These are phyloP conservation scores for Exophiala bonariae DNA, from an alignment of 2,329 filamentous ascomycete species.

Conservation along the genomic window DNA sequence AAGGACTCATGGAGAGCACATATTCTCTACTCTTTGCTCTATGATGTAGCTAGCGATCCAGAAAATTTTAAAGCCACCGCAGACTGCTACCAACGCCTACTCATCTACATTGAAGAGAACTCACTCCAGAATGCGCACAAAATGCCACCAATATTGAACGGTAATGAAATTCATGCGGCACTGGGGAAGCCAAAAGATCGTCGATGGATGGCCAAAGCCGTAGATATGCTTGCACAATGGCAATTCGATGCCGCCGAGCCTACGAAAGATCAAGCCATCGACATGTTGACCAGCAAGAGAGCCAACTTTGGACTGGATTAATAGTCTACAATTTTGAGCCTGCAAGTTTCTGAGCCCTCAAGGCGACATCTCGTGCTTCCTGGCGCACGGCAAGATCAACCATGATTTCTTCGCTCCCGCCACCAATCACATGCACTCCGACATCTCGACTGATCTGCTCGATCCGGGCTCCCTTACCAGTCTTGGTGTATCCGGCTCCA, in stretches of 20 bases:
- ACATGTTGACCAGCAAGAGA: slow-evolving; percentile 56
- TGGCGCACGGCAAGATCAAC: slow-evolving; percentile 69
- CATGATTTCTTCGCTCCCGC: slow-evolving; percentile 72
- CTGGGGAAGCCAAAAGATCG: slow-evolving; percentile 69
- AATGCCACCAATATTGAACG: slow-evolving; percentile 67
- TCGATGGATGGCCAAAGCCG: slow-evolving; percentile 78
- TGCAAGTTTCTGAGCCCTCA: slow-evolving; percentile 20
- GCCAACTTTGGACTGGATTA: slow-evolving; percentile 49
- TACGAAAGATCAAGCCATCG: slow-evolving; percentile 21
- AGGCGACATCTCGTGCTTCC: slow-evolving; percentile 64
- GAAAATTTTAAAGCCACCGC: slow-evolving; percentile 11
- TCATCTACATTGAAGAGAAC: slow-evolving; percentile 51
- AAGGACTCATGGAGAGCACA: slow-evolving; percentile 26
- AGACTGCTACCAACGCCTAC: slow-evolving; percentile 52
- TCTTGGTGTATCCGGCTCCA: slow-evolving; percentile 69
- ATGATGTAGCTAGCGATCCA: slow-evolving; percentile 15
- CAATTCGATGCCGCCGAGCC: slow-evolving; percentile 69
- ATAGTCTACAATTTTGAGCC: slow-evolving; percentile 23
- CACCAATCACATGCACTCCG: slow-evolving; percentile 62
- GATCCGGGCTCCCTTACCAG: slow-evolving; percentile 68
- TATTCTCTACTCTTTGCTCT: slow-evolving; percentile 24
- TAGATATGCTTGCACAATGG: slow-evolving; percentile 82
- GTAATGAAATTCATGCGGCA: slow-evolving; percentile 68
- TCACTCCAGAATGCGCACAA: slow-evolving; percentile 50
- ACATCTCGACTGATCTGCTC: slow-evolving; percentile 68